Percentiles rank a stretch among this genome's conserved stretches.
phyloP scores from a whole-genome alignment of 306 rosid species.

The Alnus glutinosa region DNA sequence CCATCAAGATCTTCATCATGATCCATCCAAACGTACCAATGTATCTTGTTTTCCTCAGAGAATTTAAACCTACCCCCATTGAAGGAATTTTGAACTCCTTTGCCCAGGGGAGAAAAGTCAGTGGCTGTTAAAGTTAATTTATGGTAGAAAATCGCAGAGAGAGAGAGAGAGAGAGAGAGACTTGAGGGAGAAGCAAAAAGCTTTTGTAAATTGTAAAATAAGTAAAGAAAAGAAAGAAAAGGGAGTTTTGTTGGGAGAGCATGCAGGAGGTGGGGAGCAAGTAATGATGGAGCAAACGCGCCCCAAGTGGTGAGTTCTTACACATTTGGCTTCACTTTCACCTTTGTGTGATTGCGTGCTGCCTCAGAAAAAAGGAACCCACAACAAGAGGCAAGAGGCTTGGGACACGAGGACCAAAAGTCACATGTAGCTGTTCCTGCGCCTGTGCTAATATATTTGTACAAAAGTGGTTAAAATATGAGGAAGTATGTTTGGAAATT shows the following conservation, averaged over 20 bases:
- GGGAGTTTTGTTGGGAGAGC: slow-evolving; percentile 12
- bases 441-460: neutral
- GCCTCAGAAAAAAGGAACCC: neutral
- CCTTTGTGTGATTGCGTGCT: slow-evolving; percentile 52
- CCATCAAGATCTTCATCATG: no score
- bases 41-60: neutral
- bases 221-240: neutral
- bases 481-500: slow-evolving; percentile 26
- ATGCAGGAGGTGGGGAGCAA: slow-evolving; percentile 36
- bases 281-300: slow-evolving; percentile 34
- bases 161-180: neutral
- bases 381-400: neutral
- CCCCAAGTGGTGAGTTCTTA: neutral
- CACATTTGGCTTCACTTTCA: slow-evolving; percentile 17
- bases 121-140: slow-evolving; percentile 27
- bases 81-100: no score
- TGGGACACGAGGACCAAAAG: slow-evolving; percentile 20
- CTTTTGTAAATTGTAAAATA: neutral
- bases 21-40: slow-evolving; percentile 1
- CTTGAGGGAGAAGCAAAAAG: slow-evolving; percentile 30
- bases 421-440: neutral
- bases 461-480: slow-evolving; percentile 15
- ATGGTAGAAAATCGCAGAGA: neutral
- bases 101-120: neutral
- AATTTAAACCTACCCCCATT: neutral